Evolutionary conservation across 108 stramenopile species (phyloP), one percentile per base, ranked within the genome.

Genomic region (Epithemia pelagica): DNA sequence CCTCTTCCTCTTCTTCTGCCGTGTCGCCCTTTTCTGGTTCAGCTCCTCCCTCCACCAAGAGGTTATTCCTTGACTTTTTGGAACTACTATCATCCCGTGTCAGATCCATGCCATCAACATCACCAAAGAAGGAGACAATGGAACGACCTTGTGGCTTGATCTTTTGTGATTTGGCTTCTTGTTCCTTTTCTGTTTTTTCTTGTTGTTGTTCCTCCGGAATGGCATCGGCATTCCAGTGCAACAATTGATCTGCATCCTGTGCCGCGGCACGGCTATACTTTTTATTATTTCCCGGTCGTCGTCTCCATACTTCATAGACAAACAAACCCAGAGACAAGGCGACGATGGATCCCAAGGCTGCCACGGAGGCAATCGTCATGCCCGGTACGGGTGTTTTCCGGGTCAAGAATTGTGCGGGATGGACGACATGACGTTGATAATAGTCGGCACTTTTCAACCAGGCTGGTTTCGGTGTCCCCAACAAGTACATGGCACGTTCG

Each of bases 401-500:
- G n/a, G n/a, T n/a, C n/a, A 46, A 46, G 37, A 15, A 15, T 46
- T 46, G 37, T 46, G 37, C 37, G 10, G 37, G 37, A 5, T 46
- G 37, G 10, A 46, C 37, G 37, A 46, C 37, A 46, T 46, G 5
- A 15, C 32, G 37, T 1, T 26, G 33, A 31, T 56, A 56, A 31
- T 56, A 31, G 0, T 7, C 23, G 19, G 29, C 29, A 32, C 54
- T 54, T 0, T 53, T 46, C 57, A 58, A 21, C 65, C 65, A 65
- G 2, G 52, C 3, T 54, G 65, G 65, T 54, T 25, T 5, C 21
- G 52, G 25, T 23, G 29, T 65, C 15, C 65, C 65, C 53, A 53
- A 26, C 65, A 65, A 54, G 25, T 32, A 25, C 65, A 65, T 65
- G 26, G 65, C 65, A 24, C 65, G 65, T 32, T 65, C 65, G 51